Evolutionary conservation across 2,329 filamentous ascomycete genomes (phyloP).

Genomic region (Aspergillus tamarii): DNA sequence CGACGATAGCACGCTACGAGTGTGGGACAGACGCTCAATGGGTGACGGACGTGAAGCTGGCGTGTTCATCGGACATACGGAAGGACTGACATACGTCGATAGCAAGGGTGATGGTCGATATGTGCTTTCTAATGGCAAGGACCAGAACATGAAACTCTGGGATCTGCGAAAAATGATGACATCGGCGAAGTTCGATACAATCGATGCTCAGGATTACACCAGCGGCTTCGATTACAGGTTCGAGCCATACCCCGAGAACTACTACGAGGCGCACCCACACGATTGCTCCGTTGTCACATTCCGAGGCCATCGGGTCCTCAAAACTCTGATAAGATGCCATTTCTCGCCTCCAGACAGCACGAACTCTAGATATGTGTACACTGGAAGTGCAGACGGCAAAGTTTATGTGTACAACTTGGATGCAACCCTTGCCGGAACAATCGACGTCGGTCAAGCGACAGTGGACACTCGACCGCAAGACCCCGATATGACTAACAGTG

Average conservation of each 20-base stretch:
- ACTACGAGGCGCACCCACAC: slow-evolving; percentile 69
- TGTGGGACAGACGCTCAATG: slow-evolving; percentile 85
- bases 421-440: slow-evolving; percentile 74
- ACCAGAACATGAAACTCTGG: slow-evolving; percentile 98
- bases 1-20: slow-evolving; percentile 90
- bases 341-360: slow-evolving; percentile 87
- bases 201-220: slow-evolving; percentile 57
- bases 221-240: slow-evolving; percentile 68
- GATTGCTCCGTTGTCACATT: slow-evolving; percentile 95
- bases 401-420: slow-evolving; percentile 95
- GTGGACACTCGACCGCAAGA: slow-evolving; percentile 61
- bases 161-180: slow-evolving; percentile 88
- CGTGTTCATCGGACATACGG: slow-evolving; percentile 67
- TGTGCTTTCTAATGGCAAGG: slow-evolving; percentile 90
- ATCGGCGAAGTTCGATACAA: slow-evolving; percentile 59
- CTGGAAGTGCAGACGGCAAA: slow-evolving; percentile 84
- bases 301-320: slow-evolving; percentile 83
- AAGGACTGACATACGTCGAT: slow-evolving; percentile 68
- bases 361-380: slow-evolving; percentile 90
- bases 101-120: slow-evolving; percentile 89
- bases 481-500: slow-evolving; percentile 56
- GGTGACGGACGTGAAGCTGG: slow-evolving; percentile 64
- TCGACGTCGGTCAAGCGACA: slow-evolving; percentile 77
- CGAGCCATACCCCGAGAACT: slow-evolving; percentile 56
- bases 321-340: slow-evolving; percentile 91